Conservation (phyloP, 2,329 filamentous ascomycete species). For the Hypoxylon sp. region DNA sequence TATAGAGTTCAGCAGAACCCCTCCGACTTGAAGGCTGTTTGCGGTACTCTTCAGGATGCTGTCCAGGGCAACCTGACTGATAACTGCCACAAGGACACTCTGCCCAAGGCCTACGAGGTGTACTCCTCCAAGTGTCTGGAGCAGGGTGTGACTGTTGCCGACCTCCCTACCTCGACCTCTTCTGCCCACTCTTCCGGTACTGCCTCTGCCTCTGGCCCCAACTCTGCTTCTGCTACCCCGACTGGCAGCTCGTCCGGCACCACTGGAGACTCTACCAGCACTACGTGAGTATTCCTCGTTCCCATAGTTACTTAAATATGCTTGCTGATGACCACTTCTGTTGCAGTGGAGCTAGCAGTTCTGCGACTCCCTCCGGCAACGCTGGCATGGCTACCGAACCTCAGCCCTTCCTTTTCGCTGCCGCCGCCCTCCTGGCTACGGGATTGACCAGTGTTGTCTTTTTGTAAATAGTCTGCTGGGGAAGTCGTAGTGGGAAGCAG, state of each 20-base stretch:
- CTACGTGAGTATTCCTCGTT: conserved; percentile 35
- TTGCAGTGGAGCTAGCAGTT: conserved; percentile 32
- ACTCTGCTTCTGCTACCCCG: conserved; percentile 34
- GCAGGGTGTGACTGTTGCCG: conserved; percentile 43
- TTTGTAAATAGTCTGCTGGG: conserved; percentile 32
- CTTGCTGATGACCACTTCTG: conserved; percentile 24
- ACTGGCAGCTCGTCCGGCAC: conserved; percentile 23
- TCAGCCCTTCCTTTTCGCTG: conserved; percentile 42
- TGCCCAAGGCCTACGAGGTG: conserved; percentile 43
- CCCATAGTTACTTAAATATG: not conserved
- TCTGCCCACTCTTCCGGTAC: conserved; percentile 36
- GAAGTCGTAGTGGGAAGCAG: conserved; percentile 6
- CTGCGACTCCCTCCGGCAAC: conserved; percentile 28
- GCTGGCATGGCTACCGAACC: conserved; percentile 41
- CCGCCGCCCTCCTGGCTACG: conserved; percentile 43
- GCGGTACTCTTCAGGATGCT: conserved; percentile 53
- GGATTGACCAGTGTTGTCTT: conserved; percentile 46
- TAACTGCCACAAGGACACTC: conserved; percentile 37
- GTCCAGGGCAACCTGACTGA: conserved; percentile 44
- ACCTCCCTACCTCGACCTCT: conserved; percentile 39
- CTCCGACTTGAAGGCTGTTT: conserved; percentile 51
- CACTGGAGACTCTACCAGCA: conserved; percentile 28
- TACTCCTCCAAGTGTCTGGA: conserved; percentile 47
- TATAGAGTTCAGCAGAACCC: conserved; percentile 44
- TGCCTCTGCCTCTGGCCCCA: conserved; percentile 33